Percentiles rank a stretch among this genome's conserved stretches.
phyloP scores from a whole-genome alignment of 73 alveolate genomes.

The Breviolum minutum region DNA sequence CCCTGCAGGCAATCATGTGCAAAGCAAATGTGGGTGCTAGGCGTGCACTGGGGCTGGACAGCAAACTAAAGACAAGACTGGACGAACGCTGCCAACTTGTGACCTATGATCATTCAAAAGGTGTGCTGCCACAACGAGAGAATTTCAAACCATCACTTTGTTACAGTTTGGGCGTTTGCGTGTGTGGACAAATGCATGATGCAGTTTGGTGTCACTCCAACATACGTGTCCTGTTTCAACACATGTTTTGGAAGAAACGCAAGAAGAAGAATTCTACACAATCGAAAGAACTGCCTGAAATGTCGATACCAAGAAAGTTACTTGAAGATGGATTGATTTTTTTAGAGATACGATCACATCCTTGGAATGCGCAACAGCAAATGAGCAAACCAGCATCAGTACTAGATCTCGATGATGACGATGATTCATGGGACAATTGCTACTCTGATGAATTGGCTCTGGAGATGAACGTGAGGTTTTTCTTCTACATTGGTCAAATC shows the following conservation, averaged over 20 bases:
- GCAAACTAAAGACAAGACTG: neutral
- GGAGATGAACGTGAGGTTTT: neutral
- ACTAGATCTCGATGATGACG: neutral
- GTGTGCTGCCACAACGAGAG: neutral
- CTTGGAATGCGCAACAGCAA: neutral
- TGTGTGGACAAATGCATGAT: neutral
- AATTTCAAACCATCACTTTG: neutral
- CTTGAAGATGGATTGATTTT: neutral
- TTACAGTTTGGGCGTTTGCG: neutral
- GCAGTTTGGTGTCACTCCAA: neutral
- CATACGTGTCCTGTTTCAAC: neutral
- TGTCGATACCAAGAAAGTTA: neutral
- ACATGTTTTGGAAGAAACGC: neutral
- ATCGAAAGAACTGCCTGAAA: too few species aligned
- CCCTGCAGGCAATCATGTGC: neutral
- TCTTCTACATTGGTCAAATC: neutral
- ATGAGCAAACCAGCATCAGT: neutral
- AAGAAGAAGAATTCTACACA: neutral
- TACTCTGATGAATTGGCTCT: neutral
- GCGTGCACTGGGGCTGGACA: neutral
- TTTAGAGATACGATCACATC: neutral
- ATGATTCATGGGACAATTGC: neutral
- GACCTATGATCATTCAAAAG: neutral
- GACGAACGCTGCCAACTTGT: neutral
- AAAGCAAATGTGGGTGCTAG: neutral